Percentiles rank a stretch among this genome's conserved stretches.
phyloP scores from a whole-genome alignment of 257 asterid genomes.

The Solanum sitiens region DNA sequence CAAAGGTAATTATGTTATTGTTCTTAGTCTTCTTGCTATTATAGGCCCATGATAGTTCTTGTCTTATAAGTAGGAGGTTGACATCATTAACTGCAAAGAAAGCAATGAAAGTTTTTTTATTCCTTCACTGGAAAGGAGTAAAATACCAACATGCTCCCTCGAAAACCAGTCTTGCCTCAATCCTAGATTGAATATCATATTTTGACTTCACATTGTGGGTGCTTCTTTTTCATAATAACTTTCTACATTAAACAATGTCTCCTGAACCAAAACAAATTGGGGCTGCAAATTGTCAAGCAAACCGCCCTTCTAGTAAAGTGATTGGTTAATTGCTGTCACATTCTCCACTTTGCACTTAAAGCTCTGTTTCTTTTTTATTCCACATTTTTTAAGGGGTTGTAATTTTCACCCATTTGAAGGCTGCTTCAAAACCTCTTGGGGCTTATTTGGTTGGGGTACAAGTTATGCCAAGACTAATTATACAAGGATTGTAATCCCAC shows the following conservation, averaged over 20 bases:
- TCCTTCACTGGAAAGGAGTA: neutral
- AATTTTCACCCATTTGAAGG: neutral
- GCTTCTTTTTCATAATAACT: neutral
- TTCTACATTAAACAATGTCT: neutral
- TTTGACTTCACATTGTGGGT: neutral
- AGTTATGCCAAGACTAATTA: too few species aligned
- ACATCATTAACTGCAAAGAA: neutral
- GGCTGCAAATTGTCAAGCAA: neutral
- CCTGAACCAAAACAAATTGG: neutral
- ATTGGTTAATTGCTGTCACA: neutral
- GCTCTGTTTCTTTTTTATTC: neutral
- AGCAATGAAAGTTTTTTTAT: neutral
- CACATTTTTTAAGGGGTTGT: neutral
- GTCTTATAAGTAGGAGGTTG: neutral
- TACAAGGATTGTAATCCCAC: too few species aligned
- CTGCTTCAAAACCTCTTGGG: neutral
- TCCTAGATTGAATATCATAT: neutral
- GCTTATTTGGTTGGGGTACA: too few species aligned
- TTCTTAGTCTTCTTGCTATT: neutral
- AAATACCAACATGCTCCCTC: neutral
- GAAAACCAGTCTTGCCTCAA: neutral
- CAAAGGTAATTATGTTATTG: slow-evolving; percentile 37
- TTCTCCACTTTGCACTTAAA: neutral
- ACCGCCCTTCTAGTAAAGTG: neutral
- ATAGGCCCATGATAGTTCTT: neutral